Evolutionary conservation across 192 early-diverging fungal species (phyloP).

Genomic region (Gamsiella multidivaricata): DNA sequence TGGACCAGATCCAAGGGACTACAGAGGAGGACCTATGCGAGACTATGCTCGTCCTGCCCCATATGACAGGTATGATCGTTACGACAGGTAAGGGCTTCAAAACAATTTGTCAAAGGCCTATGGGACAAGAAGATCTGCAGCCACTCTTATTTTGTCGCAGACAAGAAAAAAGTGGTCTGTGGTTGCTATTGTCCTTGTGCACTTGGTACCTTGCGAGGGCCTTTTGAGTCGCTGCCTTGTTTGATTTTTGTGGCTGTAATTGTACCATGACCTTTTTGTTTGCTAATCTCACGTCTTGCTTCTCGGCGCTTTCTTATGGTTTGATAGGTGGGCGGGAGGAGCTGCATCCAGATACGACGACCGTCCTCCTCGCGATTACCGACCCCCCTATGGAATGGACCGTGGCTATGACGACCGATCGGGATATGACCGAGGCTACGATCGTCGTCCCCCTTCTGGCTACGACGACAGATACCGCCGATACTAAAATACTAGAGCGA

Average conservation of each 20-base stretch:
- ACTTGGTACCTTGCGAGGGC: slow-evolving; percentile 9
- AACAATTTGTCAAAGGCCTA: slow-evolving; percentile 17
- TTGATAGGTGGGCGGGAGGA: slow-evolving; percentile 33
- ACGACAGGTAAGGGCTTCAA: slow-evolving; percentile 11
- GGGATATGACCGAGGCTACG: too few species aligned
- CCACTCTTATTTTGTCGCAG: too few species aligned
- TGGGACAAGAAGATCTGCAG: not conserved
- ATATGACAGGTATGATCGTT: slow-evolving; percentile 37
- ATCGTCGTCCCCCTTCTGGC: slow-evolving; percentile 30
- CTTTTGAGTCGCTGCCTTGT: not conserved
- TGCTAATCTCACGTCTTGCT: not conserved
- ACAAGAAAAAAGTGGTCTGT: too few species aligned
- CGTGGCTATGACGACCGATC: slow-evolving; percentile 17
- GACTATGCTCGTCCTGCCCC: slow-evolving; percentile 39
- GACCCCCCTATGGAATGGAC: slow-evolving; percentile 30
- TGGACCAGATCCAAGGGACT: slow-evolving; percentile 49
- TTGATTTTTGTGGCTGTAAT: not conserved
- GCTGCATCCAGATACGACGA: slow-evolving; percentile 40
- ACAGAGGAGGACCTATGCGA: slow-evolving; percentile 41
- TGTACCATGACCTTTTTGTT: not conserved
- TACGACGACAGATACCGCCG: slow-evolving; percentile 46
- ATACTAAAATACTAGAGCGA: slow-evolving; percentile 13
- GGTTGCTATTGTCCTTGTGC: not conserved
- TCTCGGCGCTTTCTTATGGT: not conserved
- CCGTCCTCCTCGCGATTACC: slow-evolving; percentile 43